phyloP scores from a whole-genome alignment of 176 grass and related monocot species.

The Oryza glumipatula region DNA sequence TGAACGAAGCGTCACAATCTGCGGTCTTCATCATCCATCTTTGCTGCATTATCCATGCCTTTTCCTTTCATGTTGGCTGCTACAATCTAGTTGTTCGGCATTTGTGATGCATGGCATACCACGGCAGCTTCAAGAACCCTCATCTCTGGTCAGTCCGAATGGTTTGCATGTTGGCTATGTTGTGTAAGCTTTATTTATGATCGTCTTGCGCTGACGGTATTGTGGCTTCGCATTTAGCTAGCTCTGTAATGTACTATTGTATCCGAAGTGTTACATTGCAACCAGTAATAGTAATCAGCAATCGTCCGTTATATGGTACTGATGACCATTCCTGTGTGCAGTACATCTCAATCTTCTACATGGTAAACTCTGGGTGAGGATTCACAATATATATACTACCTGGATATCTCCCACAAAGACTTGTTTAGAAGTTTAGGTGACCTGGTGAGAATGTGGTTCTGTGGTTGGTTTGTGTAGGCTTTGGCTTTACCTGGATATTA shows the following conservation, averaged over 20 bases:
- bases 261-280: conserved; percentile 38
- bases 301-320: conserved; percentile 25
- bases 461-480: not conserved
- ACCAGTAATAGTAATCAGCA: conserved; percentile 51
- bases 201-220: conserved; percentile 36
- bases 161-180: conserved; percentile 62
- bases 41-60: conserved; percentile 52
- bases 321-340: not conserved
- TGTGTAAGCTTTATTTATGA: conserved; percentile 72
- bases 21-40: conserved; percentile 20
- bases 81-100: conserved; percentile 40
- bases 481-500: not conserved
- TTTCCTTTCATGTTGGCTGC: conserved; percentile 54
- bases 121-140: conserved; percentile 40
- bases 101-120: conserved; percentile 47
- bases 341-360: not conserved
- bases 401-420: not conserved
- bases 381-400: not conserved
- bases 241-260: conserved; percentile 55
- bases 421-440: not conserved
- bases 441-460: not conserved
- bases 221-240: conserved; percentile 66
- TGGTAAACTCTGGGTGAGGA: not conserved
- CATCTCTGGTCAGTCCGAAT: conserved; percentile 39
- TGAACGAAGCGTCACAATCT: not conserved